These are phyloP conservation scores for Globisporangium abappressorium DNA, from an alignment of 352 stramenopile species.

Conservation along the genomic window DNA sequence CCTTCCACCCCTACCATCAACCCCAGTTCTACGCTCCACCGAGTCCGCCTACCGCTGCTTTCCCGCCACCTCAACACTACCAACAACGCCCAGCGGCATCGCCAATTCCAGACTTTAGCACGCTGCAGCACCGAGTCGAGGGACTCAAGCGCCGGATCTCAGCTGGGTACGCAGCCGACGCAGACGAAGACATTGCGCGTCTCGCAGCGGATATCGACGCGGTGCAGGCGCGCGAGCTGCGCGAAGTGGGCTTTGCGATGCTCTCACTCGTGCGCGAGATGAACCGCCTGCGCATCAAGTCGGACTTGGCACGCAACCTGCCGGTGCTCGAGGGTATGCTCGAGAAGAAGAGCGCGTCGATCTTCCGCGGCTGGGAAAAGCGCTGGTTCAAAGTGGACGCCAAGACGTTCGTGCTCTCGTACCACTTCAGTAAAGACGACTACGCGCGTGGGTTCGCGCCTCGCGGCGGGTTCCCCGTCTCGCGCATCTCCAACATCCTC, in stretches of 20 bases:
- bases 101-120: constrained; percentile 38
- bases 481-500: constrained; percentile 55
- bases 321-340: constrained; percentile 62
- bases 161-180: constrained; percentile 29
- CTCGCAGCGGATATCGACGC: constrained; percentile 38
- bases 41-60: constrained; percentile 11
- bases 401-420: constrained; percentile 64
- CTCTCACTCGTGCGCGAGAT: constrained; percentile 57
- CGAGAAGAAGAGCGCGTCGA: constrained; percentile 76
- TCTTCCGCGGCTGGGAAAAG: constrained; percentile 69
- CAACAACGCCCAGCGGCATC: neutral
- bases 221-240: constrained; percentile 36
- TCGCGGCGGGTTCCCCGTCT: constrained; percentile 53
- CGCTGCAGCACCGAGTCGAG: constrained; percentile 56
- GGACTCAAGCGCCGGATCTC: constrained; percentile 44
- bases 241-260: constrained; percentile 42
- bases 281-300: constrained; percentile 39
- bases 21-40: constrained; percentile 3
- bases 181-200: constrained; percentile 37
- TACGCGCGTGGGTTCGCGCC: constrained; percentile 57
- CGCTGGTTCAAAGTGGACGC: constrained; percentile 68
- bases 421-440: constrained; percentile 68
- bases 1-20: constrained; percentile 7
- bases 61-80: constrained; percentile 8
- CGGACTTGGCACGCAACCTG: constrained; percentile 29